phyloP scores from a whole-genome alignment of 805 yeast species.

The Tetrapisispora fleetii region DNA sequence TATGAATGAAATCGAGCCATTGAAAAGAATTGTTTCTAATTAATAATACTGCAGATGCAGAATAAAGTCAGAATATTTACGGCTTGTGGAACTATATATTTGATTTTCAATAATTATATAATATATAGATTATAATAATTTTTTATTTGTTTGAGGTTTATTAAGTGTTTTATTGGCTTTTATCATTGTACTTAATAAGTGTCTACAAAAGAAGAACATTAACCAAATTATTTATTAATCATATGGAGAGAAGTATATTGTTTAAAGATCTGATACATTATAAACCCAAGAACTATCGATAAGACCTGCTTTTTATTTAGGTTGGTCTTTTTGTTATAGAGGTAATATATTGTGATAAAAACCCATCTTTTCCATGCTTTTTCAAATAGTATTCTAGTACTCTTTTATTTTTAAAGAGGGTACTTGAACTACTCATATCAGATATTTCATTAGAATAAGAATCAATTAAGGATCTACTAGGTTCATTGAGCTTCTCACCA shows the following conservation, averaged over 20 bases:
- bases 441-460: conserved; percentile 33
- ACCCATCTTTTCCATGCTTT: conserved; percentile 13
- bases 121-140: neutral
- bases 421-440: conserved; percentile 7
- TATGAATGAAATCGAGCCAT: conserved; percentile 49
- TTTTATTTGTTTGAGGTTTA: too few species aligned
- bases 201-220: too few species aligned
- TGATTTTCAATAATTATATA: neutral
- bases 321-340: neutral
- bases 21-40: conserved; percentile 35
- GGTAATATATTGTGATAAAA: conserved; percentile 5
- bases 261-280: too few species aligned
- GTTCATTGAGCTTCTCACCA: conserved; percentile 45
- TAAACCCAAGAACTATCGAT: too few species aligned
- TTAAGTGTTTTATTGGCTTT: too few species aligned
- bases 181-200: too few species aligned
- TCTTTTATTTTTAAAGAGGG: conserved; percentile 11
- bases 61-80: neutral
- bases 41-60: neutral
- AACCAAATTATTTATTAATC: too few species aligned
- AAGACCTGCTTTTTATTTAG: neutral
- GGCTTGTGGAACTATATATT: neutral
- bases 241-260: too few species aligned
- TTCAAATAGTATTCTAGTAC: conserved; percentile 13
- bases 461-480: conserved; percentile 34